Evolutionary conservation across 23 red algal genomes (phyloP).

Genomic region (Gracilariopsis chorda): DNA sequence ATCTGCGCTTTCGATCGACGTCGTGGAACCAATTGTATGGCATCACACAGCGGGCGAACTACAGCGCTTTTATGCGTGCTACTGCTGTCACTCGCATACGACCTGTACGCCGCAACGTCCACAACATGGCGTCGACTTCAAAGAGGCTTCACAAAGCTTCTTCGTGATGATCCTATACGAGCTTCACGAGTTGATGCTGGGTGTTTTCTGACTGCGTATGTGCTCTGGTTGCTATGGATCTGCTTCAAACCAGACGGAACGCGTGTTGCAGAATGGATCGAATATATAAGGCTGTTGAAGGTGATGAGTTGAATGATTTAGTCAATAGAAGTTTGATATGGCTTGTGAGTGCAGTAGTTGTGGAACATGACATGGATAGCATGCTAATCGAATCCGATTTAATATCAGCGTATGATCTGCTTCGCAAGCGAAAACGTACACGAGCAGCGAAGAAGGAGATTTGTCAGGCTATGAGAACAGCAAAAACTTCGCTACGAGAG

Average conservation of each 20-base stretch:
- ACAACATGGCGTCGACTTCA: conserved; percentile 40
- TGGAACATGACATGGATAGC: conserved; percentile 58
- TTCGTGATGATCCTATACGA: conserved; percentile 75
- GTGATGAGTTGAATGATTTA: neutral
- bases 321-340: conserved; percentile 73
- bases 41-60: conserved; percentile 68
- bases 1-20: conserved; percentile 47
- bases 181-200: conserved; percentile 62
- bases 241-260: conserved; percentile 63
- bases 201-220: conserved; percentile 62
- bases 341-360: conserved; percentile 66
- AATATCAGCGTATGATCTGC: neutral
- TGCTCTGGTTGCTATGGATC: conserved; percentile 75
- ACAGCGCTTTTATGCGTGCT: conserved; percentile 53
- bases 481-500: conserved; percentile 20
- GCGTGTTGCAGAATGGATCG: conserved; percentile 10
- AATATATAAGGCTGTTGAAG: neutral
- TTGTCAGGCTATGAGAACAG: conserved; percentile 10
- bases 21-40: conserved; percentile 57
- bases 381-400: conserved; percentile 70
- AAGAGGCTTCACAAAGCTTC: conserved; percentile 51
- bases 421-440: neutral
- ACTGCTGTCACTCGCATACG: conserved; percentile 12
- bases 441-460: conserved; percentile 6
- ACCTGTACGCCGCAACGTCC: conserved; percentile 34